Percentiles rank a stretch among this genome's conserved stretches.
Evolutionary conservation across 129 eudicot species (phyloP).

Genomic region (Flaveria ramosissima): DNA sequence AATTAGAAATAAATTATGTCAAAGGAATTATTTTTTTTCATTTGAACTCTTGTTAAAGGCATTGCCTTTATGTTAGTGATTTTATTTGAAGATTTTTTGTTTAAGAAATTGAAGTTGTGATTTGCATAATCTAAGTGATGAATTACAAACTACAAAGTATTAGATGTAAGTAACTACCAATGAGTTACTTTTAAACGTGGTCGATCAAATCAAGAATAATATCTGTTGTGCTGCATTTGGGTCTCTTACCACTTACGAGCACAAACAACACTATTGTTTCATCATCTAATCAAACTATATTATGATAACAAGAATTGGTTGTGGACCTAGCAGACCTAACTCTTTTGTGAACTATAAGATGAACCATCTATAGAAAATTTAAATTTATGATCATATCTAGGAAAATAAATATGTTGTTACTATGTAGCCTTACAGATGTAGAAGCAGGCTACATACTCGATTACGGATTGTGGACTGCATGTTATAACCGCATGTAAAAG

Average conservation of each 20-base stretch:
- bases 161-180: neutral
- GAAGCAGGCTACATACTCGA: constrained; percentile 9
- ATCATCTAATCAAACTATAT: neutral
- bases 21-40: neutral
- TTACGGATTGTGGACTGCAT: neutral
- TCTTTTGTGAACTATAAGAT: neutral
- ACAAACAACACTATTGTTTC: neutral
- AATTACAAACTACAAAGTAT: neutral
- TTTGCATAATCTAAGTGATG: neutral
- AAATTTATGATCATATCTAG: neutral
- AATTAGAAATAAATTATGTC: neutral
- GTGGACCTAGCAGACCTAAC: neutral
- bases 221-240: neutral
- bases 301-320: neutral
- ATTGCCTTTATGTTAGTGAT: neutral
- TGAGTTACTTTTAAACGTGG: neutral
- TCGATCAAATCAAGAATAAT: neutral
- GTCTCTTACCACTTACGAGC: constrained; percentile 5
- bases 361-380: neutral
- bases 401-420: neutral
- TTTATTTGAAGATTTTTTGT: neutral
- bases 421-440: no score
- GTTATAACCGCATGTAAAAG: neutral
- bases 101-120: neutral
- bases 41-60: neutral